phyloP scores from a whole-genome alignment of 2,329 filamentous ascomycete species.

The Cercospora janseana region DNA sequence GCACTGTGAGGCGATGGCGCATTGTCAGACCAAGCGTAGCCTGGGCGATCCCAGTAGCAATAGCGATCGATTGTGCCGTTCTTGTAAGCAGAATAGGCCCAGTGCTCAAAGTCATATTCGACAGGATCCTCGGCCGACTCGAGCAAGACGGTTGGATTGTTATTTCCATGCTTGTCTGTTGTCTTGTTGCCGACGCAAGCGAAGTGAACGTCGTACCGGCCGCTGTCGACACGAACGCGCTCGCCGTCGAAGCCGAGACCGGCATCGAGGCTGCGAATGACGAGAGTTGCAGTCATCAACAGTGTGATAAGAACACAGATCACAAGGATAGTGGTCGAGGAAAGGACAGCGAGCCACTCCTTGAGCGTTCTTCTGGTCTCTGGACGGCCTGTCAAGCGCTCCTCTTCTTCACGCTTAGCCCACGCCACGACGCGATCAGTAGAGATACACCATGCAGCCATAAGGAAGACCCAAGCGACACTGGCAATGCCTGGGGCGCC shows the following conservation, averaged over 20 bases:
- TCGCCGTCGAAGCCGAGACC: slow-evolving; percentile 71
- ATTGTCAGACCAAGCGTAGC: slow-evolving; percentile 84
- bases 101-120: slow-evolving; percentile 74
- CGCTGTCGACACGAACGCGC: slow-evolving; percentile 74
- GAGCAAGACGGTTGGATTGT: slow-evolving; percentile 75
- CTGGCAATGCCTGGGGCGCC: slow-evolving; percentile 87
- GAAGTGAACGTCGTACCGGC: slow-evolving; percentile 84
- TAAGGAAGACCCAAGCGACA: slow-evolving; percentile 76
- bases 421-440: slow-evolving; percentile 82
- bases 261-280: slow-evolving; percentile 76
- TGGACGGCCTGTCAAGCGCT: slow-evolving; percentile 81
- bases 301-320: slow-evolving; percentile 67
- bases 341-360: slow-evolving; percentile 80
- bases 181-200: slow-evolving; percentile 74
- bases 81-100: slow-evolving; percentile 70
- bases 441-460: slow-evolving; percentile 73
- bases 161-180: slow-evolving; percentile 53
- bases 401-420: slow-evolving; percentile 91
- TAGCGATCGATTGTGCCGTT: slow-evolving; percentile 84
- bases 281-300: slow-evolving; percentile 75
- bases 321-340: slow-evolving; percentile 69
- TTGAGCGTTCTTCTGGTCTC: slow-evolving; percentile 78
- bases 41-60: slow-evolving; percentile 93
- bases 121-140: slow-evolving; percentile 80
- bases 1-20: slow-evolving; percentile 91